Evolutionary conservation across 495 filamentous ascomycete species (phyloP).

Genomic region (Antarctomyces pellizariae): DNA sequence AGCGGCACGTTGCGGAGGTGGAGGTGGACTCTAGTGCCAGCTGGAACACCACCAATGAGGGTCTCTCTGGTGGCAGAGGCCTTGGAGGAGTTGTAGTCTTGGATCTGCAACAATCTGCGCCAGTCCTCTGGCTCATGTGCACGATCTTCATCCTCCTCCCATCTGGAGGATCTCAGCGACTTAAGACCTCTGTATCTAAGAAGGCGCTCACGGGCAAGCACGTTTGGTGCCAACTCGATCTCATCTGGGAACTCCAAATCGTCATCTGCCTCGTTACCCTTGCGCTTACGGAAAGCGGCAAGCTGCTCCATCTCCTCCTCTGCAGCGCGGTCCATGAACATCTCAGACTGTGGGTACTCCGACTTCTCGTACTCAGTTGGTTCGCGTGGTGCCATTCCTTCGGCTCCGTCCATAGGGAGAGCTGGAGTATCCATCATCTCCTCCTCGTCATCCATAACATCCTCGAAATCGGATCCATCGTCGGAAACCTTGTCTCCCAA

Average conservation of each 20-base stretch:
- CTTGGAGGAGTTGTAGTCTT: slow-evolving; percentile 61
- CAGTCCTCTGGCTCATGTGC: slow-evolving; percentile 76
- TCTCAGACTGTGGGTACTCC: slow-evolving; percentile 75
- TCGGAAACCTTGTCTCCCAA: slow-evolving; percentile 52
- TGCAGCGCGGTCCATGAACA: slow-evolving; percentile 68
- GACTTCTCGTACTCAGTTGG: slow-evolving; percentile 60
- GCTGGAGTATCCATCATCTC: slow-evolving; percentile 21
- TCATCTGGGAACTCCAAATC: slow-evolving; percentile 94
- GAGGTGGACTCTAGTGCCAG: slow-evolving; percentile 61
- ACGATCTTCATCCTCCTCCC: slow-evolving; percentile 72
- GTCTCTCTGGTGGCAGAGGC: slow-evolving; percentile 56
- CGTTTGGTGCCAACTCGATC: slow-evolving; percentile 78
- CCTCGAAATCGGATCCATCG: slow-evolving; percentile 62
- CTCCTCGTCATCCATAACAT: slow-evolving; percentile 32
- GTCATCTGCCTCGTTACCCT: slow-evolving; percentile 56
- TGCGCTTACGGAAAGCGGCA: slow-evolving; percentile 51
- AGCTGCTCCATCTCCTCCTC: slow-evolving; percentile 67
- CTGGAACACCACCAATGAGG: slow-evolving; percentile 58
- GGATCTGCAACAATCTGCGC: slow-evolving; percentile 58
- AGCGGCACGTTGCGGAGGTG: slow-evolving; percentile 52
- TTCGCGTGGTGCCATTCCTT: slow-evolving; percentile 41
- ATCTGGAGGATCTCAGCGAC: slow-evolving; percentile 60
- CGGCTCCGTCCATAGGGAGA: slow-evolving; percentile 49
- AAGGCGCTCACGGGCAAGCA: slow-evolving; percentile 63
- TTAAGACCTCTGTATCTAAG: slow-evolving; percentile 76